Conservation (phyloP, 768 basidiomycete species). For the Leccinum subtestaceum region DNA sequence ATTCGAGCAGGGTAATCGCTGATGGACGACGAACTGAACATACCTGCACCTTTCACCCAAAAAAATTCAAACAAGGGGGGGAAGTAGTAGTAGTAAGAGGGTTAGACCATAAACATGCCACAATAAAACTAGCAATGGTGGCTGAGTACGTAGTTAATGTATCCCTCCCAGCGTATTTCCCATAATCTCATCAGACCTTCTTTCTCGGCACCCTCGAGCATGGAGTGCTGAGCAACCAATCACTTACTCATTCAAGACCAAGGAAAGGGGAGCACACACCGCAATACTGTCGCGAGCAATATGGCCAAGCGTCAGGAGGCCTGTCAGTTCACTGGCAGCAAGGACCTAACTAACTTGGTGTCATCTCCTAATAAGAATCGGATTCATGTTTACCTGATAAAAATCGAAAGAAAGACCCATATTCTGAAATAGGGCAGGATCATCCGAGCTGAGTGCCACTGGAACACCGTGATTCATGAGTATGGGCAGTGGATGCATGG, state of each 20-base stretch:
- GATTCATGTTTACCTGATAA: constrained; percentile 51
- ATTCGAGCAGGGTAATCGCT: constrained; percentile 47
- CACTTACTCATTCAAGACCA: neutral
- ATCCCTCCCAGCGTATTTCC: constrained; percentile 48
- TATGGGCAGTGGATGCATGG: constrained; percentile 73
- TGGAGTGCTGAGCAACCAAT: constrained; percentile 45
- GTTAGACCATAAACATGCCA: constrained; percentile 16
- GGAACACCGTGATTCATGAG: constrained; percentile 71
- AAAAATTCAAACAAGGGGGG: neutral
- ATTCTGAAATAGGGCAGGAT: constrained; percentile 74
- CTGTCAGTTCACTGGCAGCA: constrained; percentile 65
- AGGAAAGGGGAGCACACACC: constrained; percentile 8
- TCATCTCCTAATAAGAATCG: neutral
- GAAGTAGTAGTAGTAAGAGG: constrained; percentile 6
- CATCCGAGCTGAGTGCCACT: constrained; percentile 70
- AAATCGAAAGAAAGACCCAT: constrained; percentile 78
- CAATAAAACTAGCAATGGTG: constrained; percentile 20
- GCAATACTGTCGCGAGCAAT: constrained; percentile 72
- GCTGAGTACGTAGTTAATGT: constrained; percentile 27
- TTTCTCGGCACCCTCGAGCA: constrained; percentile 48
- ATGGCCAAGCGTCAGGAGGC: constrained; percentile 57
- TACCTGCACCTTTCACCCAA: constrained; percentile 27
- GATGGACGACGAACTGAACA: constrained; percentile 30
- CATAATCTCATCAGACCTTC: constrained; percentile 39
- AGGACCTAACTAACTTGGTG: constrained; percentile 44